A percentile compares a stretch with the other conserved stretches of the same genome.
Conservation (phyloP, 2,329 filamentous ascomycete genomes). For the Nannizzia gypsea region DNA sequence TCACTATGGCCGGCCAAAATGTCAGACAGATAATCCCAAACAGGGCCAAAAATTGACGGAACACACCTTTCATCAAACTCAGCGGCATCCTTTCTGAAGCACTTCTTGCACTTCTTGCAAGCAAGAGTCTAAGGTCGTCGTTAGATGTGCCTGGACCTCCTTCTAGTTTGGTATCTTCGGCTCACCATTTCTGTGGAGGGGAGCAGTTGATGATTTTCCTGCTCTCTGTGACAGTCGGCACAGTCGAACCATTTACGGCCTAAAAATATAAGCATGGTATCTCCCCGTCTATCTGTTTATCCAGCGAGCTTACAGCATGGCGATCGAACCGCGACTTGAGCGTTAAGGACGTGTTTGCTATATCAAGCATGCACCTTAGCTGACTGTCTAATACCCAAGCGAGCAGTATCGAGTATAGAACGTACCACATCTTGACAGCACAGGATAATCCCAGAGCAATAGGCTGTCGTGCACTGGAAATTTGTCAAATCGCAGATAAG, state of each 20-base stretch:
- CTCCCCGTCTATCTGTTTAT: background rate
- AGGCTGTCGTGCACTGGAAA: background rate
- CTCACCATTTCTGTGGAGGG: slow-evolving; percentile 70
- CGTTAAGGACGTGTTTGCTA: slow-evolving; percentile 97
- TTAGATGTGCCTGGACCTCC: background rate
- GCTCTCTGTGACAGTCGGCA: slow-evolving; percentile 80
- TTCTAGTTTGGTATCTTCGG: background rate
- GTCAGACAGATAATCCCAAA: background rate
- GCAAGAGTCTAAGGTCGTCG: slow-evolving; percentile 50
- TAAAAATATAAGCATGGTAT: background rate
- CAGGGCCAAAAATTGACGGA: background rate
- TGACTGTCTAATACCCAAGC: background rate
- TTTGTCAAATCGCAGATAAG: no score
- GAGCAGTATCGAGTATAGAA: background rate
- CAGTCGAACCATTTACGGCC: slow-evolving; percentile 98
- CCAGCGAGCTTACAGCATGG: slow-evolving; percentile 64
- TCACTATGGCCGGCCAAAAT: slow-evolving; percentile 43
- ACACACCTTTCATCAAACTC: slow-evolving; percentile 73
- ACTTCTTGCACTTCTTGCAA: slow-evolving; percentile 98
- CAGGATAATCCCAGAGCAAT: background rate
- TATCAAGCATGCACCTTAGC: background rate
- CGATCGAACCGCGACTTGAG: slow-evolving; percentile 89
- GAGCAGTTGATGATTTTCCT: slow-evolving; percentile 61
- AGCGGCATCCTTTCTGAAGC: slow-evolving; percentile 82
- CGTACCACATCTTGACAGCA: slow-evolving; percentile 7